Evolutionary conservation across 1,139 yeast genomes (phyloP).

Genomic region (Scheffersomyces cryptocercus): DNA sequence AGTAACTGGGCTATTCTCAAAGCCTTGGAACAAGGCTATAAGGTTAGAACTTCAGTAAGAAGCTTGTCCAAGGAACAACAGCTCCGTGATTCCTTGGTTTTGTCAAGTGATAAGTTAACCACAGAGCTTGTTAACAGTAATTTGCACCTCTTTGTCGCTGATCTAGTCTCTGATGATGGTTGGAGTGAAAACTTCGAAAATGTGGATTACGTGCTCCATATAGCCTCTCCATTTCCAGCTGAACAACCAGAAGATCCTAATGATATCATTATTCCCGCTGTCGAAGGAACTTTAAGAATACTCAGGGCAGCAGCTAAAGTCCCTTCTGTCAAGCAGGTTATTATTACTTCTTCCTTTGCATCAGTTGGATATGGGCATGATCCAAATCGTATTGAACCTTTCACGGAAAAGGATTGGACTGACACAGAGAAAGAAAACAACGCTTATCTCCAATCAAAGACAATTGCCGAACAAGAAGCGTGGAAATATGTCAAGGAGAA

Average conservation of each 20-base stretch:
- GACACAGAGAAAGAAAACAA: neutral
- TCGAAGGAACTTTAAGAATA: slow-evolving; percentile 32
- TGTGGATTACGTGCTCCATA: slow-evolving; percentile 13
- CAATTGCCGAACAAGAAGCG: slow-evolving; percentile 12
- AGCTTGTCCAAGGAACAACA: slow-evolving; percentile 3
- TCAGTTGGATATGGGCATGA: slow-evolving; percentile 26
- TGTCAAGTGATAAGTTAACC: slow-evolving; percentile 2
- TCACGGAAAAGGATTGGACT: neutral
- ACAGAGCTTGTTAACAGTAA: neutral
- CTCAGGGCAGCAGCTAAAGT: slow-evolving; percentile 30
- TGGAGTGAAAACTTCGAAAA: slow-evolving; percentile 16
- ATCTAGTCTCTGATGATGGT: slow-evolving; percentile 11
- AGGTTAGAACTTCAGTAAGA: slow-evolving; percentile 10
- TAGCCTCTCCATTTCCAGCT: slow-evolving; percentile 14
- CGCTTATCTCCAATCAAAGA: slow-evolving; percentile 7
- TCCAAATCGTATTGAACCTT: neutral
- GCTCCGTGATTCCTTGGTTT: slow-evolving; percentile 1
- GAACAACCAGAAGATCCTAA: slow-evolving; percentile 6
- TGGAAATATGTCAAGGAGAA: slow-evolving; percentile 11
- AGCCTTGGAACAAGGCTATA: slow-evolving; percentile 7
- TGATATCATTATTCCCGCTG: slow-evolving; percentile 24
- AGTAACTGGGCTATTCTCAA: slow-evolving; percentile 7
- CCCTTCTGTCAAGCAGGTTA: slow-evolving; percentile 51
- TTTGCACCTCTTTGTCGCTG: slow-evolving; percentile 9
- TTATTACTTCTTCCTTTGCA: slow-evolving; percentile 59